Evolutionary conservation across 371 early-diverging fungal species (phyloP).

Genomic region (Blakeslea trispora): DNA sequence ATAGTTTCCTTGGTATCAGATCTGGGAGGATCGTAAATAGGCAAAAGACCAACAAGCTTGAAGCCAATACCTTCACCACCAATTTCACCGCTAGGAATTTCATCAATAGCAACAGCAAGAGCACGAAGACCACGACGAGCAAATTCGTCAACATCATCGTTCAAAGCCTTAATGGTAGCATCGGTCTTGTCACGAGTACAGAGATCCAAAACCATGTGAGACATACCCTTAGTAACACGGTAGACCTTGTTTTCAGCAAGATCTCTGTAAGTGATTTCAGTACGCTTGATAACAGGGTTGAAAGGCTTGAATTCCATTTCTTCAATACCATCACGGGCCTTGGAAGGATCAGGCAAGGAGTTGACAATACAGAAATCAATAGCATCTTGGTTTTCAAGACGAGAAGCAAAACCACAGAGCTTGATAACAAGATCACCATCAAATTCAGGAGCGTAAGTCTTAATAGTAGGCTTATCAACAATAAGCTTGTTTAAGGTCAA

Average conservation of each 20-base stretch:
- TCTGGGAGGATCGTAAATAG: slow-evolving; percentile 90
- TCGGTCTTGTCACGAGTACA: slow-evolving; percentile 68
- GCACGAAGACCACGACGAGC: slow-evolving; percentile 84
- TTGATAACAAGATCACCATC: slow-evolving; percentile 61
- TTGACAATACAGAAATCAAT: slow-evolving; percentile 74
- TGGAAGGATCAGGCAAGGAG: slow-evolving; percentile 55
- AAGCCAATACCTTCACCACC: slow-evolving; percentile 51
- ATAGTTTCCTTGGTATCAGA: slow-evolving; percentile 83
- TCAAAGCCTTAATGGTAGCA: slow-evolving; percentile 49
- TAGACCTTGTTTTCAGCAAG: slow-evolving; percentile 58
- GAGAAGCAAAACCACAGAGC: slow-evolving; percentile 66
- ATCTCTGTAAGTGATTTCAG: slow-evolving; percentile 72
- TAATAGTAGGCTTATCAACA: slow-evolving; percentile 66
- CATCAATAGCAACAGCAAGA: slow-evolving; percentile 74
- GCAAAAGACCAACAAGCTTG: slow-evolving; percentile 66
- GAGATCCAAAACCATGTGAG: slow-evolving; percentile 70
- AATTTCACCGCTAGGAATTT: slow-evolving; percentile 47
- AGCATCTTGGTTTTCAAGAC: slow-evolving; percentile 73
- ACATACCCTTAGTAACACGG: slow-evolving; percentile 76
- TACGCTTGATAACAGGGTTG: slow-evolving; percentile 88
- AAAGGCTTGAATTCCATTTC: slow-evolving; percentile 80
- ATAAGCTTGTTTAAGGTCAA: slow-evolving; percentile 91
- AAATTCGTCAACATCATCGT: slow-evolving; percentile 74
- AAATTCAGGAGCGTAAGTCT: slow-evolving; percentile 56
- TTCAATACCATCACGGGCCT: slow-evolving; percentile 69